Evolutionary conservation across 2,329 filamentous ascomycete species (phyloP).

Genomic region (Monosporascus sp.): DNA sequence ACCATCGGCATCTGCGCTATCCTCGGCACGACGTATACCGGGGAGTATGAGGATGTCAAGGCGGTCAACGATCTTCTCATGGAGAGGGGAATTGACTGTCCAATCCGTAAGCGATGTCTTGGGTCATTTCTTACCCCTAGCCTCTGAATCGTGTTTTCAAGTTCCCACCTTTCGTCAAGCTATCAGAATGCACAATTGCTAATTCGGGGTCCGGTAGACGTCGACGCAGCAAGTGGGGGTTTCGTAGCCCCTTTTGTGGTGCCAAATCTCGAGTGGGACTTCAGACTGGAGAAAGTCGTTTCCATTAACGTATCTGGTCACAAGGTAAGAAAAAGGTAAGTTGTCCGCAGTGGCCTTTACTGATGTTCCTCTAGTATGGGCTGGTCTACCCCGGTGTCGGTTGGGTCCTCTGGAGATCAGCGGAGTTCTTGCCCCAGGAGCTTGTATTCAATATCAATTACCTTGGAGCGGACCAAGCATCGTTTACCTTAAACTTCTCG

Average conservation of each 20-base stretch:
- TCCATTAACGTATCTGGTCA: constrained; percentile 94
- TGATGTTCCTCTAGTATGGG: constrained; percentile 38
- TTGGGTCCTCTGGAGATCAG: constrained; percentile 84
- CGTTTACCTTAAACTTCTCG: constrained; percentile 96
- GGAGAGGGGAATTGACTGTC: constrained; percentile 67
- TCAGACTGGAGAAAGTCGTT: constrained; percentile 80
- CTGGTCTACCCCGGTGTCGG: constrained; percentile 85
- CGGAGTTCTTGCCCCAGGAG: constrained; percentile 80
- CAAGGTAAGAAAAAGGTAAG: constrained; percentile 47
- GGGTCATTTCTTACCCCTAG: too few species aligned
- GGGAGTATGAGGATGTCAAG: constrained; percentile 93
- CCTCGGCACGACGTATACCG: constrained; percentile 89
- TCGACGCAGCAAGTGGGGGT: constrained; percentile 86
- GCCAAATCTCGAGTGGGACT: constrained; percentile 84
- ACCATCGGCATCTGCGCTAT: constrained; percentile 91
- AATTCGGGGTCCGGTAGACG: constrained; percentile 37
- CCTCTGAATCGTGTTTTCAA: too few species aligned
- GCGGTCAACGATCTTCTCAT: constrained; percentile 82
- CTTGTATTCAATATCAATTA: constrained; percentile 99
- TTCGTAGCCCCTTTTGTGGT: constrained; percentile 91
- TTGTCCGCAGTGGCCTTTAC: not conserved
- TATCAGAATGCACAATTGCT: too few species aligned
- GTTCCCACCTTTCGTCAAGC: too few species aligned
- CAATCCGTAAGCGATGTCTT: constrained; percentile 51
- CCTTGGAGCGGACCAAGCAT: constrained; percentile 89